phyloP scores from a whole-genome alignment of 2,329 filamentous ascomycete species.

The Lecanicillium sp. region DNA sequence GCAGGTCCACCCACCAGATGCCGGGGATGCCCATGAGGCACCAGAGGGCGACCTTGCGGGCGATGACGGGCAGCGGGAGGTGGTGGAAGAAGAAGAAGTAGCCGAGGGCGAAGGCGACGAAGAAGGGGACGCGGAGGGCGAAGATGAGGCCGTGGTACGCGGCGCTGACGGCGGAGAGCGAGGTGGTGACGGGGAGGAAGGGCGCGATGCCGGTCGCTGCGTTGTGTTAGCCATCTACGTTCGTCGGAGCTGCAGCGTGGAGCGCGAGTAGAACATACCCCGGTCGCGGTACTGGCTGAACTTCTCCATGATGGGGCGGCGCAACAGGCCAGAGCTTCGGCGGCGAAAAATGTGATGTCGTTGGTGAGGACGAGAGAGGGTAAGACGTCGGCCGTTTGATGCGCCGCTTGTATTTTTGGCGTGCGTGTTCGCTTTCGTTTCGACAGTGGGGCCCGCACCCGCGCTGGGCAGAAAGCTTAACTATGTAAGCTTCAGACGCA shows the following conservation, averaged over 20 bases:
- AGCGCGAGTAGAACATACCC: conserved; percentile 46
- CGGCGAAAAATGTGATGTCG: neutral
- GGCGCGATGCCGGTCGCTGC: conserved; percentile 91
- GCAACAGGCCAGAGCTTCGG: neutral
- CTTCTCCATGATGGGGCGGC: conserved; percentile 66
- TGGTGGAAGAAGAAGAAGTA: conserved; percentile 82
- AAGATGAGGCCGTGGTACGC: conserved; percentile 69
- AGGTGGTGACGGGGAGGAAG: conserved; percentile 76
- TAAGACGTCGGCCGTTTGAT: neutral
- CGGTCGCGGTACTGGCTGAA: conserved; percentile 89
- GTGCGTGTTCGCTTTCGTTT: conserved; percentile 5
- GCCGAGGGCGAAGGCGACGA: conserved; percentile 58
- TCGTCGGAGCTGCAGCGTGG: neutral
- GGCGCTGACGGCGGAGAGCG: conserved; percentile 55
- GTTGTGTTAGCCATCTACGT: conserved; percentile 1
- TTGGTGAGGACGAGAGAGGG: neutral
- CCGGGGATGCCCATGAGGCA: conserved; percentile 80
- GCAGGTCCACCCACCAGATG: conserved; percentile 98
- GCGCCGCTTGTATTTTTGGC: too few species aligned
- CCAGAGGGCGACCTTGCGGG: conserved; percentile 85
- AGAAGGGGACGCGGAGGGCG: conserved; percentile 70
- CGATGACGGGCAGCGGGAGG: conserved; percentile 57
- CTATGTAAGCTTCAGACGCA: neutral
- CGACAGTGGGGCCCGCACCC: too few species aligned
- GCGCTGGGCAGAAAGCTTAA: too few species aligned